Evolutionary conservation across 352 stramenopile genomes (phyloP).

Genomic region (Pythium sp.): DNA sequence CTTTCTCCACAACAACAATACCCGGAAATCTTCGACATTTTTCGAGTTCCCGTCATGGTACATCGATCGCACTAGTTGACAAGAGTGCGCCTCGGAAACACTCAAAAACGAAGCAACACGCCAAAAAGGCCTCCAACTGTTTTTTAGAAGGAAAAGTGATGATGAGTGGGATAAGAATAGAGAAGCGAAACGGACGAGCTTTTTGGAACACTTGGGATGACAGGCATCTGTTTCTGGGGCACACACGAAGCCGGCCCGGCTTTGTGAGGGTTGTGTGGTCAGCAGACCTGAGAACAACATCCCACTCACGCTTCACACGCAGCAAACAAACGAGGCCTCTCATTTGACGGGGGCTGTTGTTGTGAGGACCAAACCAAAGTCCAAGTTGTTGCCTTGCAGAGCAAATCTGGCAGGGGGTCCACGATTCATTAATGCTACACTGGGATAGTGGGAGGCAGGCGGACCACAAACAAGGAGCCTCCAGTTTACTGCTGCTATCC

Average conservation of each 20-base stretch:
- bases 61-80: background rate
- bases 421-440: background rate
- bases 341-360: background rate
- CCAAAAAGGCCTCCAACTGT: background rate
- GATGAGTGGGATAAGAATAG: background rate
- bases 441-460: background rate
- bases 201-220: too few relatives aligned
- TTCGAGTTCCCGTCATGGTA: too few relatives aligned
- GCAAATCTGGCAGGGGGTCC: background rate
- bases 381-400: too few relatives aligned
- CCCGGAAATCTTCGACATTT: too few relatives aligned
- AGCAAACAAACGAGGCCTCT: background rate
- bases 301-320: background rate
- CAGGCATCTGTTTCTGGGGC: background rate
- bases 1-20: too few relatives aligned
- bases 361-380: background rate
- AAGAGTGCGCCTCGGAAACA: background rate
- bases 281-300: background rate
- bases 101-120: background rate
- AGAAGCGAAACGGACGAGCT: background rate
- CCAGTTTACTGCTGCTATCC: background rate
- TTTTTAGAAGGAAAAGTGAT: background rate
- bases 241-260: background rate
- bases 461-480: background rate
- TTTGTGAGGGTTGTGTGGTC: background rate